Evolutionary conservation across 345 rosid genomes (phyloP).

Genomic region (Brassica nigra): DNA sequence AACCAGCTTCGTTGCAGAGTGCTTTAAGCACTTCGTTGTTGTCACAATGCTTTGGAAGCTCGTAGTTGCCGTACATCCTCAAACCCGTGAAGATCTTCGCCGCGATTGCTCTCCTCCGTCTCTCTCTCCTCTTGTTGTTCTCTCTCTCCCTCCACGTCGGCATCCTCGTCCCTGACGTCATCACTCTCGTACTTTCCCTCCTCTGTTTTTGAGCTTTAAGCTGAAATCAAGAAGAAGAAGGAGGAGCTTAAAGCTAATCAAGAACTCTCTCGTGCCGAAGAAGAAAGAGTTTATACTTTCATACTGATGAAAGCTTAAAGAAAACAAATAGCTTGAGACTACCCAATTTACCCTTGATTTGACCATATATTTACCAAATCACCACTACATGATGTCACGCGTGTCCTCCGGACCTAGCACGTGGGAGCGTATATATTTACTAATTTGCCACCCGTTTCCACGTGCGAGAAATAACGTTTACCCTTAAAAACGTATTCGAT

Average conservation of each 20-base stretch:
- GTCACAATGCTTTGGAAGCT: conserved; percentile 92
- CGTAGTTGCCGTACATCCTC: conserved; percentile 77
- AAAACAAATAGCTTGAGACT: background rate
- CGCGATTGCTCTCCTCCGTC: conserved; percentile 84
- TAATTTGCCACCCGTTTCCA: conserved; percentile 11
- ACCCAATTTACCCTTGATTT: conserved; percentile 36
- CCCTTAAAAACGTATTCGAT: background rate
- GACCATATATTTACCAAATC: conserved; percentile 27
- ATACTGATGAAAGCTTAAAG: background rate
- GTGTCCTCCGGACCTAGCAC: conserved; percentile 39
- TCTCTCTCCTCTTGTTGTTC: conserved; percentile 84
- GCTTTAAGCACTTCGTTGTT: conserved; percentile 91
- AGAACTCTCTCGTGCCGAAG: conserved; percentile 21
- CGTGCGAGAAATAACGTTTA: background rate
- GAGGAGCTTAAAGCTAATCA: conserved; percentile 31
- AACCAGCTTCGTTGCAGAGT: conserved; percentile 84
- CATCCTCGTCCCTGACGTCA: conserved; percentile 75
- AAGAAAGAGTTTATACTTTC: conserved; percentile 9
- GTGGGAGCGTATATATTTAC: conserved; percentile 35
- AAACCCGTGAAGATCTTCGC: conserved; percentile 85
- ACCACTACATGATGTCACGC: conserved; percentile 40
- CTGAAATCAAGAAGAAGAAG: conserved; percentile 26
- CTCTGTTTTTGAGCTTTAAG: conserved; percentile 9
- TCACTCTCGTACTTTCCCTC: conserved; percentile 15
- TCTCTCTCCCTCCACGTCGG: conserved; percentile 92